Evolutionary conservation across 228 moss, liverwort and hornwort genomes (phyloP).

Genomic region (Sphagnum magellanicum): DNA sequence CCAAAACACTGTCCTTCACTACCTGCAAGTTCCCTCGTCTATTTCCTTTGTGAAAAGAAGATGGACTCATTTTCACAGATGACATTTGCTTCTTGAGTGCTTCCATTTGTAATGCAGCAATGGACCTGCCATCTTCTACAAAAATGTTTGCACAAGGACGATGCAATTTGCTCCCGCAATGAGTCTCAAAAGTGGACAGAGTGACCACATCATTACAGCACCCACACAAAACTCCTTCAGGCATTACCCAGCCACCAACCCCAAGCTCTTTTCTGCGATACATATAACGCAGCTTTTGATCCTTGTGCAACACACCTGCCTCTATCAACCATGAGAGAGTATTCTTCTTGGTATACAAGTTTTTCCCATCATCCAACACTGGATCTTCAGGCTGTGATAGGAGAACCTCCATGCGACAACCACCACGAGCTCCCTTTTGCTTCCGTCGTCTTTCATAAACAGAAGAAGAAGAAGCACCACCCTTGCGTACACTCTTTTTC

Average conservation of each 20-base stretch:
- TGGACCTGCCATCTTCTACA: constrained; percentile 61
- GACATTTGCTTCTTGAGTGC: constrained; percentile 49
- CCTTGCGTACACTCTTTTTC: constrained; percentile 21
- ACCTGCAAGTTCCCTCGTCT: constrained; percentile 19
- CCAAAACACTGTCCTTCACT: constrained; percentile 33
- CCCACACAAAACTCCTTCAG: constrained; percentile 74
- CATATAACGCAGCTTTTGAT: constrained; percentile 58
- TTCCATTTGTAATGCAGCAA: constrained; percentile 74
- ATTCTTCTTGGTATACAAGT: constrained; percentile 48
- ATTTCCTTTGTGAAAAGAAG: constrained; percentile 19
- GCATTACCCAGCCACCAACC: constrained; percentile 66
- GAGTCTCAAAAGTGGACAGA: constrained; percentile 80
- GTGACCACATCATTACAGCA: constrained; percentile 70
- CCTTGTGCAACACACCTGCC: constrained; percentile 57
- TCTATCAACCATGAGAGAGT: constrained; percentile 91
- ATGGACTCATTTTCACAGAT: not conserved
- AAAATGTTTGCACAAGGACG: constrained; percentile 91
- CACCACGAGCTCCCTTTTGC: constrained; percentile 63
- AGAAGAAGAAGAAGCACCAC: constrained; percentile 12
- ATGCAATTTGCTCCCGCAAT: constrained; percentile 92
- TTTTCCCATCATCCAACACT: constrained; percentile 19
- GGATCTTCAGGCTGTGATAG: constrained; percentile 49
- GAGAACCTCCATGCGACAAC: constrained; percentile 83
- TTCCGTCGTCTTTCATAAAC: constrained; percentile 47
- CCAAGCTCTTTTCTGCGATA: constrained; percentile 60